Evolutionary conservation across 148 eudicot species (phyloP).

Genomic region (Beta vulgaris): DNA sequence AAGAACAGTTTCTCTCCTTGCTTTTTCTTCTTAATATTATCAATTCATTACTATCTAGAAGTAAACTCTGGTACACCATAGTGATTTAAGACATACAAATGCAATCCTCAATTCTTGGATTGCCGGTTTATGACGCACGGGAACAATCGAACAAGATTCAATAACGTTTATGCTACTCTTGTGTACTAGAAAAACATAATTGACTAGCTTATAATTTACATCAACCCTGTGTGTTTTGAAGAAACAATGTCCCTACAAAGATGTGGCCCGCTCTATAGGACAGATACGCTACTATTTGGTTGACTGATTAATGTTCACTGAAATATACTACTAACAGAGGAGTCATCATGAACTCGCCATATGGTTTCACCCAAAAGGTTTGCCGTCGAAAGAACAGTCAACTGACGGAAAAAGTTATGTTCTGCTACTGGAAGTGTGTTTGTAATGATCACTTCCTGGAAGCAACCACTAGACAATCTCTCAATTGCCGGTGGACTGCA

Average conservation of each 20-base stretch:
- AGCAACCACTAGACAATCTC: conserved; percentile 77
- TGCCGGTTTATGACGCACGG: not conserved
- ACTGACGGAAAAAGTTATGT: conserved; percentile 77
- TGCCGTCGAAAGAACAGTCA: conserved; percentile 83
- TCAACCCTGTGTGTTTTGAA: not conserved
- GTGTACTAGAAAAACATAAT: conserved; percentile 2
- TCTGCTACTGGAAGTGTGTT: conserved; percentile 82
- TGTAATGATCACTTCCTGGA: conserved; percentile 90
- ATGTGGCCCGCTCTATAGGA: not conserved
- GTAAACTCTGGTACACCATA: not conserved
- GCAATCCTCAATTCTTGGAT: not conserved
- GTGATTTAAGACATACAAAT: conserved; percentile 20
- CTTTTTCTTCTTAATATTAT: too few relatives aligned
- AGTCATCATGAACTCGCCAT: conserved; percentile 90
- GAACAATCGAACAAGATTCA: not conserved
- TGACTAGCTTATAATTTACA: conserved; percentile 7
- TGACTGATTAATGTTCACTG: conserved; percentile 18
- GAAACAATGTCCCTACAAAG: not conserved
- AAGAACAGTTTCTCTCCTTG: too few relatives aligned
- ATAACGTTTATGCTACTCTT: not conserved
- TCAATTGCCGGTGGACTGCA: conserved; percentile 90
- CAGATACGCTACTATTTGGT: not conserved
- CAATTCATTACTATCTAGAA: too few relatives aligned
- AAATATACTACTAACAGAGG: conserved; percentile 54
- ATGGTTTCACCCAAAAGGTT: conserved; percentile 88